Conservation (phyloP, 805 yeast genomes). For the Cyberlindnera subsufficiens region DNA sequence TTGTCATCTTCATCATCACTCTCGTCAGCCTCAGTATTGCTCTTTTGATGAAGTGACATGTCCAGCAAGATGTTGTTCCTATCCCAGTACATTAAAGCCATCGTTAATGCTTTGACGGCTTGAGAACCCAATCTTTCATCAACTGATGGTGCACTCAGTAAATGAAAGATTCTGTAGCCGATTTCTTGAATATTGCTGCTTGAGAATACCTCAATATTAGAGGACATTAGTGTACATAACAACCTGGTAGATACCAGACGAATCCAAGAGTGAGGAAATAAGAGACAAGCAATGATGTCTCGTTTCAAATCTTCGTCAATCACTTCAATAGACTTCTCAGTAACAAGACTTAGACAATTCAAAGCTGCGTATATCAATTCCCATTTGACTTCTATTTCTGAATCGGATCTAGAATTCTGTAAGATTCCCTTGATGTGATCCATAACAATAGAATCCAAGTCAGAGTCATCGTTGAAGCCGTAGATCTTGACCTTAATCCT, state of each 20-base stretch:
- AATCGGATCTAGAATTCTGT: constrained; percentile 30
- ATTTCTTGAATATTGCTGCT: constrained; percentile 56
- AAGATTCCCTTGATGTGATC: constrained; percentile 28
- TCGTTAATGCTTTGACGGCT: constrained; percentile 60
- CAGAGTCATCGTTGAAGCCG: constrained; percentile 32
- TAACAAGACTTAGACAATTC: constrained; percentile 40
- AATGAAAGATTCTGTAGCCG: constrained; percentile 65
- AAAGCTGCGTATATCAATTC: constrained; percentile 68
- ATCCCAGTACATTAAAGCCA: constrained; percentile 57
- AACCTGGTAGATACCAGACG: constrained; percentile 62
- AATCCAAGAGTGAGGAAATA: constrained; percentile 92
- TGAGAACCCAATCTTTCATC: constrained; percentile 58
- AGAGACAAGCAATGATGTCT: constrained; percentile 44
- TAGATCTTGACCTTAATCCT: constrained; percentile 48
- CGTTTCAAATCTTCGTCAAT: constrained; percentile 30
- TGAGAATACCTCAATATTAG: constrained; percentile 30
- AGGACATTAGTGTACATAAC: constrained; percentile 43
- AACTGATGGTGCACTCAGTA: constrained; percentile 73
- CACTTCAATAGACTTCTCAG: constrained; percentile 25
- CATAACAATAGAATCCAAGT: constrained; percentile 37
- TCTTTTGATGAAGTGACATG: constrained; percentile 12
- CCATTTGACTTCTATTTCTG: constrained; percentile 55
- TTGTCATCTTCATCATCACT: constrained; percentile 19
- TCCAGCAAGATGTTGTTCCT: constrained; percentile 32
- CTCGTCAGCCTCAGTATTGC: constrained; percentile 21